Evolutionary conservation across 2,329 filamentous ascomycete species (phyloP).

Genomic region (Sporothrix brunneoviolacea): DNA sequence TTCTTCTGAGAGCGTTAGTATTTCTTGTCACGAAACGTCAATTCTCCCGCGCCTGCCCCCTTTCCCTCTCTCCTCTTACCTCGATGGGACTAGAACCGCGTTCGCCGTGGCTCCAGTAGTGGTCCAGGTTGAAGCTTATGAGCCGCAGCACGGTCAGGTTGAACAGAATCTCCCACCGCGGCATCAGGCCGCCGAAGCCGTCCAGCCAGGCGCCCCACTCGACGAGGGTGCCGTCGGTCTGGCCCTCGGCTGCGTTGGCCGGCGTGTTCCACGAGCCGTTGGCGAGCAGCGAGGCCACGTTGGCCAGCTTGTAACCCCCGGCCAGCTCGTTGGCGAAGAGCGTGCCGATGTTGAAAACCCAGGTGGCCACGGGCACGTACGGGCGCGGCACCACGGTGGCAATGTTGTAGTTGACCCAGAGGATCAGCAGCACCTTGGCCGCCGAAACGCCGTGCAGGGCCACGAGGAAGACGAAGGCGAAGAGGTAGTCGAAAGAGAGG

Average conservation of each 20-base stretch:
- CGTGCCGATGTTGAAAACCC: constrained; percentile 80
- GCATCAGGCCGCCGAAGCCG: constrained; percentile 71
- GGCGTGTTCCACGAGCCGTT: constrained; percentile 12
- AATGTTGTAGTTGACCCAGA: constrained; percentile 75
- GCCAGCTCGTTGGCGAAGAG: constrained; percentile 87
- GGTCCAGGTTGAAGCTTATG: constrained; percentile 95
- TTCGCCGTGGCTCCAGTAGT: constrained; percentile 80
- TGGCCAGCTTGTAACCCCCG: constrained; percentile 66
- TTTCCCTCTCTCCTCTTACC: constrained; percentile 44
- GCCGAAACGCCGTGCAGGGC: constrained; percentile 80
- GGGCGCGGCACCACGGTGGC: constrained; percentile 63
- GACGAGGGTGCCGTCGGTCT: constrained; percentile 34
- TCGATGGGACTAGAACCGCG: constrained; percentile 63
- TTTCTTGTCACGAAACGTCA: neutral
- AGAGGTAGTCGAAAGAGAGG: constrained; percentile 73
- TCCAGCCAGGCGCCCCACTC: constrained; percentile 69
- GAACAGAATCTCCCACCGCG: constrained; percentile 94
- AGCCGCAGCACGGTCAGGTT: constrained; percentile 89
- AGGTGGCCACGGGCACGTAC: constrained; percentile 70
- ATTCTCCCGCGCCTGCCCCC: constrained; percentile 2
- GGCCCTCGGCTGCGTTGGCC: constrained; percentile 17
- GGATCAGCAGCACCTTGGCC: constrained; percentile 72
- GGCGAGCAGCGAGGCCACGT: constrained; percentile 48
- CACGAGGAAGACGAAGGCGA: constrained; percentile 71
- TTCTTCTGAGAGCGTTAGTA: constrained; percentile 68